These are phyloP conservation scores for Yamadazyma siamensis DNA, from an alignment of 1,139 yeast genomes.

Conservation along the genomic window DNA sequence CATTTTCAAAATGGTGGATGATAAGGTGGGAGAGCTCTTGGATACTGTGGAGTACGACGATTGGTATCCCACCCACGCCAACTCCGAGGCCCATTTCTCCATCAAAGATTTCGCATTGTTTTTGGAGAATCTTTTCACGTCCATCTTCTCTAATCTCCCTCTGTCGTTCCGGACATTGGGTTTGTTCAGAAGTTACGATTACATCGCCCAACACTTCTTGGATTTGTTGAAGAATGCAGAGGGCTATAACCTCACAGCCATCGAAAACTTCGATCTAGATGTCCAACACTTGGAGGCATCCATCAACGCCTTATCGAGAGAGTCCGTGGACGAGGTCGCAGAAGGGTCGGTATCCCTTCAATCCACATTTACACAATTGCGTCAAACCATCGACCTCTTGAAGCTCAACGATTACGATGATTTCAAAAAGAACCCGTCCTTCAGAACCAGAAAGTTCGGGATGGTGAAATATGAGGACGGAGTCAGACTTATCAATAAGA, in stretches of 20 bases:
- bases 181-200: constrained; percentile 82
- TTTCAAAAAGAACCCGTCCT: constrained; percentile 34
- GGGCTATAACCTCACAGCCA: constrained; percentile 37
- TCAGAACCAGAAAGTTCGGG: constrained; percentile 42
- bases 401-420: constrained; percentile 39
- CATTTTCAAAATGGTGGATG: constrained; percentile 76
- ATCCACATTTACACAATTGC: constrained; percentile 43
- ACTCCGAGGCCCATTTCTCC: constrained; percentile 67
- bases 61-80: constrained; percentile 47
- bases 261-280: constrained; percentile 44
- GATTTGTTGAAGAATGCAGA: constrained; percentile 52
- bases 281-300: constrained; percentile 39
- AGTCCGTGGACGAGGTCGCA: constrained; percentile 11
- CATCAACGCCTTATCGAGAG: constrained; percentile 21
- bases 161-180: constrained; percentile 73
- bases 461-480: constrained; percentile 44
- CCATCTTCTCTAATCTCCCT: constrained; percentile 84
- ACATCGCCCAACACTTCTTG: constrained; percentile 70
- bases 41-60: constrained; percentile 88
- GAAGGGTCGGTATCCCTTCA: constrained; percentile 38
- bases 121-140: constrained; percentile 79
- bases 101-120: constrained; percentile 86
- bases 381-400: constrained; percentile 44
- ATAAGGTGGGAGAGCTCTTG: constrained; percentile 72
- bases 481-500: constrained; percentile 32